A percentile compares a stretch with the other conserved stretches of the same genome.
Evolutionary conservation across 495 filamentous ascomycete species (phyloP).

Genomic region (Xylaria scruposa): DNA sequence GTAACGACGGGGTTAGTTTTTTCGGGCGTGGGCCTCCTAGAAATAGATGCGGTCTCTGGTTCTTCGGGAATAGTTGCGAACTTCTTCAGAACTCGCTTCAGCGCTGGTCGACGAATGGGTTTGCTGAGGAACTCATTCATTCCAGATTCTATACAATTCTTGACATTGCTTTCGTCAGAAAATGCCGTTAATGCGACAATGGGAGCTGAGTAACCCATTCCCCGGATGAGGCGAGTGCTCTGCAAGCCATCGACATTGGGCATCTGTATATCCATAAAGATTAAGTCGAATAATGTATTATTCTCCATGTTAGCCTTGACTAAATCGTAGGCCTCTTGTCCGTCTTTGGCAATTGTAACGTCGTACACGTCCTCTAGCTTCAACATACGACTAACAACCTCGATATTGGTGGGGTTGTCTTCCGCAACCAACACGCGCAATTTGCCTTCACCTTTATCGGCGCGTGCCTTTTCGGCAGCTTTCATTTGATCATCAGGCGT

Average conservation of each 20-base stretch:
- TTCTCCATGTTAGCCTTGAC: constrained; percentile 83
- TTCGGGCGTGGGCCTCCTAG: constrained; percentile 40
- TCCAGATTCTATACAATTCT: constrained; percentile 78
- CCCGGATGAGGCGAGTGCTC: constrained; percentile 83
- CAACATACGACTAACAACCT: constrained; percentile 73
- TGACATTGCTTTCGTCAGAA: constrained; percentile 86
- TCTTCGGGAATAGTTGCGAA: constrained; percentile 64
- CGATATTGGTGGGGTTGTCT: constrained; percentile 94
- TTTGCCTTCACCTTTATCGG: constrained; percentile 64
- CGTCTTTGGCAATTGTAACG: constrained; percentile 82
- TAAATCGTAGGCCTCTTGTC: constrained; percentile 85
- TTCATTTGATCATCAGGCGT: constrained; percentile 50
- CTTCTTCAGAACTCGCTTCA: constrained; percentile 83
- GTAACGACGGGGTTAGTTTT: constrained; percentile 24
- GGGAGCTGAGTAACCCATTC: constrained; percentile 85
- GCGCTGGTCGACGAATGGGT: constrained; percentile 80
- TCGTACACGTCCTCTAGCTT: constrained; percentile 68
- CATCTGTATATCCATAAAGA: constrained; percentile 98
- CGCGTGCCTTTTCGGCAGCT: constrained; percentile 56
- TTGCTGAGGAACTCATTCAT: constrained; percentile 79
- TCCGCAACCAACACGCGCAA: constrained; percentile 90
- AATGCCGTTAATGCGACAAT: constrained; percentile 94
- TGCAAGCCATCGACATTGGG: constrained; percentile 90
- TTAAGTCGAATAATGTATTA: constrained; percentile 75
- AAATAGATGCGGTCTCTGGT: constrained; percentile 49